These are phyloP conservation scores for Clarireedia homoeocarpa DNA, from an alignment of 2,329 filamentous ascomycete species.

Conservation along the genomic window DNA sequence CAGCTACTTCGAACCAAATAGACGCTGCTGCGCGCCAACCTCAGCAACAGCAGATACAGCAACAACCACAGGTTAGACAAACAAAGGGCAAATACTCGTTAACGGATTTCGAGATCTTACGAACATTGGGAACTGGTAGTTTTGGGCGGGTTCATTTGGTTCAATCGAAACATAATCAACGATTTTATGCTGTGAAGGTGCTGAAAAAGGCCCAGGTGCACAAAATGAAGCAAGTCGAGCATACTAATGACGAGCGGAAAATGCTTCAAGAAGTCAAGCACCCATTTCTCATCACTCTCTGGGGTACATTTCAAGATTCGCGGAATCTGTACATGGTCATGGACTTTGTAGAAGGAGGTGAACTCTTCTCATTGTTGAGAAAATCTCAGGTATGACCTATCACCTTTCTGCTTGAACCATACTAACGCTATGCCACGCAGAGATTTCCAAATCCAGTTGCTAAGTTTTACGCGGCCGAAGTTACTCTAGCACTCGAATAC, in stretches of 20 bases:
- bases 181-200: constrained; percentile 97
- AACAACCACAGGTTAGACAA: constrained; percentile 43
- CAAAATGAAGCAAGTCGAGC: constrained; percentile 99
- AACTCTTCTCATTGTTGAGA: constrained; percentile 88
- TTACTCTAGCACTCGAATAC: constrained; percentile 91
- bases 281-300: constrained; percentile 93
- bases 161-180: constrained; percentile 95
- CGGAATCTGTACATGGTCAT: constrained; percentile 99
- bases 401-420: background rate
- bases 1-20: constrained; percentile 1
- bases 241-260: constrained; percentile 93
- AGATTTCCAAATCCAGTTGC: constrained; percentile 97
- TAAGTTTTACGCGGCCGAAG: constrained; percentile 98
- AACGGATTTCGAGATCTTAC: constrained; percentile 78
- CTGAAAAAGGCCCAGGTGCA: constrained; percentile 97
- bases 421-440: constrained; percentile 38
- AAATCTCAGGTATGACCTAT: constrained; percentile 66
- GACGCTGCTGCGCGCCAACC: constrained; percentile 8
- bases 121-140: constrained; percentile 91
- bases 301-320: constrained; percentile 95
- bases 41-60: constrained; percentile 12
- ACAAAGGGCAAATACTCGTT: constrained; percentile 98
- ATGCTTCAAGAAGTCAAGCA: constrained; percentile 98
- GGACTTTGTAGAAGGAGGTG: constrained; percentile 98
- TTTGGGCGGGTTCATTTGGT: constrained; percentile 95